A percentile compares a stretch with the other conserved stretches of the same genome.
These are phyloP conservation scores for Aspergillus quadricinctus DNA, from an alignment of 2,329 filamentous ascomycete species.

Conservation along the genomic window DNA sequence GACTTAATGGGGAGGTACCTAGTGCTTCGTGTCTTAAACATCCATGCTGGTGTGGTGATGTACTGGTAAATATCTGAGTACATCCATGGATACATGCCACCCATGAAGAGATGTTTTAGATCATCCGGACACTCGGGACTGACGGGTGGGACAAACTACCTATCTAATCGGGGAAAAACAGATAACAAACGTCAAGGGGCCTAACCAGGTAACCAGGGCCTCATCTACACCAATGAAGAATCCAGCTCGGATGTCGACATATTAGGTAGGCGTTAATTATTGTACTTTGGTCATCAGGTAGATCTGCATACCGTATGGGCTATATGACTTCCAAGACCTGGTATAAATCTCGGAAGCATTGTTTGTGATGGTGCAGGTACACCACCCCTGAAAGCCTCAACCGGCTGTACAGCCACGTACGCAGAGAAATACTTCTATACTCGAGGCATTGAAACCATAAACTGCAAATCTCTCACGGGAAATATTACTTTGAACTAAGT, in stretches of 20 bases:
- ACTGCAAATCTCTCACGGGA: neutral
- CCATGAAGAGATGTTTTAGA: slow-evolving; percentile 17
- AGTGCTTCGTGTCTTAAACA: neutral
- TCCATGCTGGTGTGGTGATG: slow-evolving; percentile 1
- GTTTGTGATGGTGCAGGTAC: neutral
- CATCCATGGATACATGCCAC: slow-evolving; percentile 4
- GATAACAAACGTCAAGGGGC: neutral
- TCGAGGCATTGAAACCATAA: neutral
- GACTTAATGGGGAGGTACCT: neutral
- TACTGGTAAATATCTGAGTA: neutral
- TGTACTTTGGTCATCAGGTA: neutral
- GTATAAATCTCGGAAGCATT: neutral
- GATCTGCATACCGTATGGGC: neutral
- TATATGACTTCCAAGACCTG: neutral
- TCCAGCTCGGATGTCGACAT: neutral
- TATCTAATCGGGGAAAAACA: slow-evolving; percentile 3
- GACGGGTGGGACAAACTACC: slow-evolving; percentile 14
- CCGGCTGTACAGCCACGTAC: neutral
- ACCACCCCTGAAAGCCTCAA: neutral
- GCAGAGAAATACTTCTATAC: neutral
- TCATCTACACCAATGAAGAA: neutral
- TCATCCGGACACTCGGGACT: slow-evolving; percentile 20
- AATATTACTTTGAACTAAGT: neutral
- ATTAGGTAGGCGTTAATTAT: neutral
- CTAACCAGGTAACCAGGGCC: neutral